These are phyloP conservation scores for Alternaria burnsii DNA, from an alignment of 2,329 filamentous ascomycete species.

Conservation along the genomic window DNA sequence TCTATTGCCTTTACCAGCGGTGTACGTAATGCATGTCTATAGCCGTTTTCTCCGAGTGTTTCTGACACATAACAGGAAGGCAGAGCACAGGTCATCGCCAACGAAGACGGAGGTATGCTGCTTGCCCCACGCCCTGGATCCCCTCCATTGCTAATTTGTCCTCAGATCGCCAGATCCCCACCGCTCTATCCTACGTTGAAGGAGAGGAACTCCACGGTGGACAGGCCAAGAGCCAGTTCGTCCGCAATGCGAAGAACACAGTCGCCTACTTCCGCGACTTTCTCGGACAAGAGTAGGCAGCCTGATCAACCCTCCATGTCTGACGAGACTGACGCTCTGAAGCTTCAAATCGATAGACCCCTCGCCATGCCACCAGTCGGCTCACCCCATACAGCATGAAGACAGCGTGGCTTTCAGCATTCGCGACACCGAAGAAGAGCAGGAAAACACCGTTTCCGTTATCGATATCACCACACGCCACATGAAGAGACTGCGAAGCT, in stretches of 20 bases:
- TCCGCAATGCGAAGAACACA: slow-evolving; percentile 92
- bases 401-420: slow-evolving; percentile 82
- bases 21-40: slow-evolving; percentile 50
- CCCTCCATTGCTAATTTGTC: slow-evolving; percentile 19
- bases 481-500: slow-evolving; percentile 79
- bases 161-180: slow-evolving; percentile 93
- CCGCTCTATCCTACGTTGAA: slow-evolving; percentile 90
- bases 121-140: slow-evolving; percentile 10
- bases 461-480: slow-evolving; percentile 86
- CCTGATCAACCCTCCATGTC: neutral
- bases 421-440: slow-evolving; percentile 70
- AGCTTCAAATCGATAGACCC: slow-evolving; percentile 95
- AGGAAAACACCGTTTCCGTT: slow-evolving; percentile 74
- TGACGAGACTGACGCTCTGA: slow-evolving; percentile 31
- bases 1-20: slow-evolving; percentile 88
- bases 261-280: slow-evolving; percentile 96
- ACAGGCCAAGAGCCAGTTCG: slow-evolving; percentile 91
- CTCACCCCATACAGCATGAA: slow-evolving; percentile 81
- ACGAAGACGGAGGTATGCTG: slow-evolving; percentile 89
- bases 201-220: slow-evolving; percentile 97
- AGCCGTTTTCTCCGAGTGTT: neutral
- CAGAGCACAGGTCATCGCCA: slow-evolving; percentile 97
- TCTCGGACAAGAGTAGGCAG: slow-evolving; percentile 84
- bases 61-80: slow-evolving; percentile 68
- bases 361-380: slow-evolving; percentile 90